A percentile compares a stretch with the other conserved stretches of the same genome.
phyloP scores from a whole-genome alignment of 768 basidiomycete species.

The Paxillus rubicundulus region DNA sequence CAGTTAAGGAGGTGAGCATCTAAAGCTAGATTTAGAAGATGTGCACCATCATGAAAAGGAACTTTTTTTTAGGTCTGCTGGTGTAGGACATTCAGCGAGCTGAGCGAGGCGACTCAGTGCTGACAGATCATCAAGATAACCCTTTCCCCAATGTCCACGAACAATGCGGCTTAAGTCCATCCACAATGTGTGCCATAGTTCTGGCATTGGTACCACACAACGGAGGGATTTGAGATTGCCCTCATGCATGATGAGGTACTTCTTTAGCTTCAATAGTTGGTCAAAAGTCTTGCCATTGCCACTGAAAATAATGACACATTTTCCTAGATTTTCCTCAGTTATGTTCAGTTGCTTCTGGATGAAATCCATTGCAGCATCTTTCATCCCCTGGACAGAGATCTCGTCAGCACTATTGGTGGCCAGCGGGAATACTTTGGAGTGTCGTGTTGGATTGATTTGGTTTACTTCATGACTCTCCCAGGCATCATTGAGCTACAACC shows the following conservation, averaged over 20 bases:
- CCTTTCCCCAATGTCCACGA: not conserved
- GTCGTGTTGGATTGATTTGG: not conserved
- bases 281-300: not conserved
- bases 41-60: constrained; percentile 21
- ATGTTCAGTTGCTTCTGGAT: not conserved
- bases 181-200: not conserved
- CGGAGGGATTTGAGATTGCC: not conserved
- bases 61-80: constrained; percentile 26
- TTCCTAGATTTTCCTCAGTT: too few relatives aligned
- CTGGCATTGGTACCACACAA: not conserved
- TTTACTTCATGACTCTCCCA: not conserved
- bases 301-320: not conserved
- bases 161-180: not conserved
- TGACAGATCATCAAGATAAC: not conserved
- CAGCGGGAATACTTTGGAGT: not conserved
- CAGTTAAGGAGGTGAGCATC: constrained; percentile 20
- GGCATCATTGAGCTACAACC: not conserved
- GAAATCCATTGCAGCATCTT: not conserved
- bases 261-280: not conserved
- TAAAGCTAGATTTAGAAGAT: constrained; percentile 17
- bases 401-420: not conserved
- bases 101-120: not conserved
- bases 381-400: not conserved
- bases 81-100: constrained; percentile 16
- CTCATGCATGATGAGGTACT: not conserved